phyloP scores from a whole-genome alignment of 2,329 filamentous ascomycete genomes.

The Clonostachys chloroleuca region DNA sequence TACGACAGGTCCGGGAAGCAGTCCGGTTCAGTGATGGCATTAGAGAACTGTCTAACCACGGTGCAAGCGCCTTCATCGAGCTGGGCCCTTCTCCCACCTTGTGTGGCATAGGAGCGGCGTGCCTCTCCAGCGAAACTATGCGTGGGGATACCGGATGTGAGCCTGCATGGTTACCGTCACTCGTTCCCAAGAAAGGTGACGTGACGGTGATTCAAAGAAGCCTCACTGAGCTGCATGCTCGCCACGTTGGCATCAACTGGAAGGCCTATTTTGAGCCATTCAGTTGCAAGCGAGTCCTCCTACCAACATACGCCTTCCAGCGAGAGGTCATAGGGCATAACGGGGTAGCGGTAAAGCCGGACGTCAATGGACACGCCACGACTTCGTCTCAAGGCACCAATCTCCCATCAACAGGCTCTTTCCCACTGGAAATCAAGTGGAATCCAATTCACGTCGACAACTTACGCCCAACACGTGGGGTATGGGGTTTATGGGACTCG shows the following conservation, averaged over 20 bases:
- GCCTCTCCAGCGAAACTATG: conserved; percentile 8
- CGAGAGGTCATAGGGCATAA: conserved; percentile 3
- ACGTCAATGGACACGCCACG: background rate
- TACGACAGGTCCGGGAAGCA: conserved; percentile 54
- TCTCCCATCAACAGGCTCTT: no score
- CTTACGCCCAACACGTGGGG: no score
- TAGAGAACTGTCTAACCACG: conserved; percentile 10
- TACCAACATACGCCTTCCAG: conserved; percentile 24
- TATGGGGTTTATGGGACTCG: no score
- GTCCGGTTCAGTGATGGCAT: conserved; percentile 52
- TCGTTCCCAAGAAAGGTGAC: conserved; percentile 6
- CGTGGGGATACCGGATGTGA: background rate
- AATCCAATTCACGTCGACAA: no score
- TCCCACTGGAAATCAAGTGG: no score
- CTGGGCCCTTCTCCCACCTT: conserved; percentile 18
- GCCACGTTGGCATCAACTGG: conserved; percentile 19
- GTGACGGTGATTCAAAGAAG: conserved; percentile 9
- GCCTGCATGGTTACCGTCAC: conserved; percentile 17
- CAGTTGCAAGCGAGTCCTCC: conserved; percentile 13
- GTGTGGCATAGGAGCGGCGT: conserved; percentile 17
- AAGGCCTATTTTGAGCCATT: conserved; percentile 17
- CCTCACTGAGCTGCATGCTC: conserved; percentile 14
- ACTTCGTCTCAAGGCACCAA: no score
- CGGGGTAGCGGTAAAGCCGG: background rate
- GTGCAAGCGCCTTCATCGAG: conserved; percentile 19